Percentiles rank a stretch among this genome's conserved stretches.
Conservation (phyloP, 371 early-diverging fungal species). For the Entomophthora muscae region DNA sequence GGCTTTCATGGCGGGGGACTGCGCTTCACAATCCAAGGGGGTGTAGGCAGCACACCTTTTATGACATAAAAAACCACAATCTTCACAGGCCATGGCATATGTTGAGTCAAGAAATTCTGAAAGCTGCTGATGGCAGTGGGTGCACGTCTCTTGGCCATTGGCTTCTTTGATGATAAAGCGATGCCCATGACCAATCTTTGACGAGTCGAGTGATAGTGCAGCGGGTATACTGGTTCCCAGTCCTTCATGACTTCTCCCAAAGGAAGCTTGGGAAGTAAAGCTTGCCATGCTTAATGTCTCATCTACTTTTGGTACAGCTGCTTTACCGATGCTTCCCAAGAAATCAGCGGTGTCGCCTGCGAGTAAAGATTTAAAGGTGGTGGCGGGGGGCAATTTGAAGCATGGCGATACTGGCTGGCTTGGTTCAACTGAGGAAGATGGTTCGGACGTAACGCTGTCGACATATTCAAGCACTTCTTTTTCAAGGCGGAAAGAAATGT, state of each 20-base stretch:
- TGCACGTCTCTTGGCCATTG: not conserved
- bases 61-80: not conserved
- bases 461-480: not conserved
- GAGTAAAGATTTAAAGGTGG: not conserved
- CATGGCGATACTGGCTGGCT: not conserved
- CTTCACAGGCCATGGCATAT: conserved; percentile 1
- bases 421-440: too few relatives aligned
- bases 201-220: not conserved
- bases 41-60: not conserved
- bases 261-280: not conserved
- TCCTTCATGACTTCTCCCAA: not conserved
- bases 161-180: not conserved
- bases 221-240: not conserved
- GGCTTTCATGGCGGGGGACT: not conserved
- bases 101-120: not conserved
- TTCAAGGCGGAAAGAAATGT: not conserved
- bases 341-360: not conserved
- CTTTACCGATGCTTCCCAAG: not conserved
- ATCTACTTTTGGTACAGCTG: not conserved
- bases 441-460: not conserved
- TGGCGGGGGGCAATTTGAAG: too few relatives aligned
- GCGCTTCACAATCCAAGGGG: not conserved
- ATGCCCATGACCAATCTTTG: not conserved
- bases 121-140: not conserved
- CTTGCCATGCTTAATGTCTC: not conserved